phyloP scores from a whole-genome alignment of 257 asterid genomes.

The Cinchona pubescens region DNA sequence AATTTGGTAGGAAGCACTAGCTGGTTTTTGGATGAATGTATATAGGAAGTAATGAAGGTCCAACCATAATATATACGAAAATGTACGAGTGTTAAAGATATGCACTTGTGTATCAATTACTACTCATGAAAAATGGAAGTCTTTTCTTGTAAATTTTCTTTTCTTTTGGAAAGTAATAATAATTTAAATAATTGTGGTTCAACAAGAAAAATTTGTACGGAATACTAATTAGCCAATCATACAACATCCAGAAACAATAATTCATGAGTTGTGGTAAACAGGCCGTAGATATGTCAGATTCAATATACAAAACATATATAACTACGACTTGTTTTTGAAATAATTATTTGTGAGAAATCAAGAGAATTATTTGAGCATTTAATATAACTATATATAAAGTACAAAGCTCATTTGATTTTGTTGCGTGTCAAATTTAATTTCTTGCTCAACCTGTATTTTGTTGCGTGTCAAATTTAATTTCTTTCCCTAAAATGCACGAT shows the following conservation, averaged over 20 bases:
- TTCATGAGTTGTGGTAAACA: not conserved
- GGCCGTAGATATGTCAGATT: not conserved
- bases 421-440: no score
- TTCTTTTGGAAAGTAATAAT: not conserved
- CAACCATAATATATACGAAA: not conserved
- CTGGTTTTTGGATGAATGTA: not conserved
- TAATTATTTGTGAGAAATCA: no score
- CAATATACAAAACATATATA: not conserved
- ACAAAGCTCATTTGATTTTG: no score
- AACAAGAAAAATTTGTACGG: not conserved
- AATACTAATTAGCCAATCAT: not conserved
- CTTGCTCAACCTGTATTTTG: no score
- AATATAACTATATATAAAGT: no score
- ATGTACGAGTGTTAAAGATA: no score
- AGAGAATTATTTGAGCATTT: no score
- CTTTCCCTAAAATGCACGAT: no score
- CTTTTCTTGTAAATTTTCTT: not conserved
- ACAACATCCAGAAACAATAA: not conserved
- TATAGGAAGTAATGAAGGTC: not conserved
- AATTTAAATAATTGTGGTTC: not conserved
- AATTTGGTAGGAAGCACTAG: not conserved
- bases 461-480: no score
- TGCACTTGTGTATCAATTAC: no score
- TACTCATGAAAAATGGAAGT: not conserved
- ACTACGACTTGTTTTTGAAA: no score